Percentiles rank a stretch among this genome's conserved stretches.
Conservation (phyloP, 306 rosid species). For the Ziziphus jujuba region DNA sequence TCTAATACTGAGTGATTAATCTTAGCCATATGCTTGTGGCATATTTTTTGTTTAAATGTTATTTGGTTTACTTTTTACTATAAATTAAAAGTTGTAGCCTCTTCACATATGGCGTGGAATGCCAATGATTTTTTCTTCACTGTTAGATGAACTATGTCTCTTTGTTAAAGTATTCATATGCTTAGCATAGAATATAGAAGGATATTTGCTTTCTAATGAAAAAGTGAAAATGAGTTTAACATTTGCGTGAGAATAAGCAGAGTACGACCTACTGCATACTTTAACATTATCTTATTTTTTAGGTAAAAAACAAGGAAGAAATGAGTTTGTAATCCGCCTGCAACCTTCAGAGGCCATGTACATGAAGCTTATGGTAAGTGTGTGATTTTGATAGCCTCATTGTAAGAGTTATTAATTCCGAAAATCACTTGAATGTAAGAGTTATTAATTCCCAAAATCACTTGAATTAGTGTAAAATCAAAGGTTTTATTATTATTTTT, state of each 20-base stretch:
- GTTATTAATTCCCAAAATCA: not conserved
- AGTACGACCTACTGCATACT: no score
- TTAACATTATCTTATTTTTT: slow-evolving; percentile 23
- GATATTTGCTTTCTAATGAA: not conserved
- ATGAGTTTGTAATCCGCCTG: slow-evolving; percentile 83
- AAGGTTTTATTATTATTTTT: not conserved
- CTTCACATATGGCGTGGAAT: no score
- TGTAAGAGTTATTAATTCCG: not conserved
- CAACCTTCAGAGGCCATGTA: slow-evolving; percentile 88
- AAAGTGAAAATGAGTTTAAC: no score
- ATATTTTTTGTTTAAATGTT: slow-evolving; percentile 6
- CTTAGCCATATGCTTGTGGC: slow-evolving; percentile 17
- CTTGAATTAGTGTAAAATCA: no score
- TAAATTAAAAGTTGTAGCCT: no score
- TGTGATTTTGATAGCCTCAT: not conserved
- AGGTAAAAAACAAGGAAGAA: slow-evolving; percentile 93
- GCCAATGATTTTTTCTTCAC: no score
- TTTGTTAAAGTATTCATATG: not conserved
- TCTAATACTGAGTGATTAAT: slow-evolving; percentile 10
- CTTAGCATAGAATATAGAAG: not conserved
- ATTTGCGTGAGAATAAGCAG: no score
- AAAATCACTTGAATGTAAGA: no score
- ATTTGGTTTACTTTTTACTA: no score
- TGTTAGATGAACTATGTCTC: not conserved
- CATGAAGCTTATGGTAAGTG: slow-evolving; percentile 79